A percentile compares a stretch with the other conserved stretches of the same genome.
Conservation (phyloP, 1,139 yeast genomes). For the Debaryomyces singareniensis region DNA sequence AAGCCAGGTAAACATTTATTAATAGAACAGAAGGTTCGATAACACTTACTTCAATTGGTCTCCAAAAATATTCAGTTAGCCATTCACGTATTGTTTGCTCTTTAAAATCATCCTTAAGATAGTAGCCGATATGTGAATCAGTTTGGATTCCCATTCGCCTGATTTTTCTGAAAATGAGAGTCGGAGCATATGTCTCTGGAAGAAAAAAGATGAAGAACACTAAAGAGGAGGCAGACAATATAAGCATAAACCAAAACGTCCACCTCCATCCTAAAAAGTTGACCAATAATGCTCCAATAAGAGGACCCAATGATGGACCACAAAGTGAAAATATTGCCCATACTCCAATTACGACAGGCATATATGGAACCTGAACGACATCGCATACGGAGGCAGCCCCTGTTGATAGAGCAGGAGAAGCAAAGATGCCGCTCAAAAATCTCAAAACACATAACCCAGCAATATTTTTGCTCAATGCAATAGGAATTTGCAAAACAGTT, state of each 20-base stretch:
- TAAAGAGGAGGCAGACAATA: slow-evolving; percentile 22
- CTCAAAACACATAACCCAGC: slow-evolving; percentile 26
- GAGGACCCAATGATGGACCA: slow-evolving; percentile 34
- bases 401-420: slow-evolving; percentile 28
- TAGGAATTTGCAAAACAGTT: slow-evolving; percentile 28
- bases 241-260: slow-evolving; percentile 35
- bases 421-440: slow-evolving; percentile 27
- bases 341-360: slow-evolving; percentile 26
- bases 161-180: slow-evolving; percentile 31
- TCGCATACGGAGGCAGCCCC: slow-evolving; percentile 31
- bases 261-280: slow-evolving; percentile 30
- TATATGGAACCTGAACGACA: slow-evolving; percentile 18
- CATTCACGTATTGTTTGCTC: slow-evolving; percentile 12
- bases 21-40: slow-evolving; percentile 41
- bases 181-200: slow-evolving; percentile 30
- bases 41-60: slow-evolving; percentile 39
- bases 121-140: slow-evolving; percentile 24
- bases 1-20: slow-evolving; percentile 44
- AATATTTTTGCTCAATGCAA: slow-evolving; percentile 22
- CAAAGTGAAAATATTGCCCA: slow-evolving; percentile 32
- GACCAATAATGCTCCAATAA: slow-evolving; percentile 26
- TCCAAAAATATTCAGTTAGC: slow-evolving; percentile 29
- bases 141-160: slow-evolving; percentile 27
- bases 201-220: slow-evolving; percentile 19
- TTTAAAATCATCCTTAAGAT: slow-evolving; percentile 23